Percentiles rank a stretch among this genome's conserved stretches.
Evolutionary conservation across 768 basidiomycete genomes (phyloP).

Genomic region (Butyriboletus loyo): DNA sequence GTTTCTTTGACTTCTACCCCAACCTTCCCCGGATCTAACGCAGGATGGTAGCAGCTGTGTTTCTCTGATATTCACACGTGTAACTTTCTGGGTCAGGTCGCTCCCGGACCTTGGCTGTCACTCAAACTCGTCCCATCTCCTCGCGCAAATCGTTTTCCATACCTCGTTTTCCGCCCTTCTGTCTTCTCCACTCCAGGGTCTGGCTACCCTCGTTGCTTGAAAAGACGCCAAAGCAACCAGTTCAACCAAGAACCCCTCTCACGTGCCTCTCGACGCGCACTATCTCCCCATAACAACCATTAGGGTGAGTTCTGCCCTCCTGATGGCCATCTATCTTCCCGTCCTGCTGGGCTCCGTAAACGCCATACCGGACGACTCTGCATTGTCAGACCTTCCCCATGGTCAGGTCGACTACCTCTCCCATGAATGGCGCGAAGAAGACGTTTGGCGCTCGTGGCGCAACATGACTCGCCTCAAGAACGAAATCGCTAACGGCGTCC

Average conservation of each 20-base stretch:
- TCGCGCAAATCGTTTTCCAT: not conserved
- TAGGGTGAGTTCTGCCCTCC: not conserved
- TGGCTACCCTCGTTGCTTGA: not conserved
- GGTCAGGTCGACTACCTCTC: conserved; percentile 99
- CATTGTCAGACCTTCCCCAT: conserved; percentile 78
- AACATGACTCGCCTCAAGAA: conserved; percentile 98
- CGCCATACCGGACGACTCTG: conserved; percentile 68
- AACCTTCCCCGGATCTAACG: not conserved
- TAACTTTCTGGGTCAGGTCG: not conserved
- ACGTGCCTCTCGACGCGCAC: conserved; percentile 2
- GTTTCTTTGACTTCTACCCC: not conserved
- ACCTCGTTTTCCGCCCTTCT: not conserved
- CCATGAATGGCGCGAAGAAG: conserved; percentile 96
- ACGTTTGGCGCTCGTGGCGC: conserved; percentile 98
- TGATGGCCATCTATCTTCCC: conserved; percentile 68
- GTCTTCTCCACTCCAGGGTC: not conserved
- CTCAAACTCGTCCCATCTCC: not conserved
- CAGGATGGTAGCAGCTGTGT: not conserved
- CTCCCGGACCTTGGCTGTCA: not conserved
- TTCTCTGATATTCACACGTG: not conserved
- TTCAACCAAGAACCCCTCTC: not conserved
- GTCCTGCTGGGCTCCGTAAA: conserved; percentile 66
- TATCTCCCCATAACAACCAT: not conserved
- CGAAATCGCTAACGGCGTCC: conserved; percentile 91
- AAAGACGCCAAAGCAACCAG: not conserved